A percentile compares a stretch with the other conserved stretches of the same genome.
Evolutionary conservation across 2,329 filamentous ascomycete genomes (phyloP).

Genomic region (Westerdykella ornata): DNA sequence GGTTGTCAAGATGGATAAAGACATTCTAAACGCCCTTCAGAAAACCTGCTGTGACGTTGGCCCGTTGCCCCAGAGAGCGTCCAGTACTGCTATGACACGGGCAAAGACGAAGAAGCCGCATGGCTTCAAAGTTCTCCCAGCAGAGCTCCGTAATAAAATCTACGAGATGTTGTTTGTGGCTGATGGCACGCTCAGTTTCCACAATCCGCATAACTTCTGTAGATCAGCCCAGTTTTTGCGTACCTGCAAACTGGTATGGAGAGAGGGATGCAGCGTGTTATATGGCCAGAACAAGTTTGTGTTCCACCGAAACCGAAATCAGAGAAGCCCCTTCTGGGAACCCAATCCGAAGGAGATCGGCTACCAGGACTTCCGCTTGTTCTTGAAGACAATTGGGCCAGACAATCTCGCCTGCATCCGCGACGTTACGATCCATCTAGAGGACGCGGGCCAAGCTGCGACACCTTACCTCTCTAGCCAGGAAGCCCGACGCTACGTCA

Average conservation of each 20-base stretch:
- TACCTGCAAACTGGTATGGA: constrained; percentile 41
- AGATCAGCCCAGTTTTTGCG: constrained; percentile 43
- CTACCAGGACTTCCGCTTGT: constrained; percentile 42
- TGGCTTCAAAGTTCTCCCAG: constrained; percentile 27
- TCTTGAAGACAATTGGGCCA: constrained; percentile 44
- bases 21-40: constrained; percentile 7
- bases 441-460: constrained; percentile 41
- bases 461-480: constrained; percentile 34
- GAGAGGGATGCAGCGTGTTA: constrained; percentile 44
- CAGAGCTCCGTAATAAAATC: constrained; percentile 44
- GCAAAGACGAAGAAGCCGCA: not conserved
- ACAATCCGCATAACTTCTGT: constrained; percentile 31
- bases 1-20: constrained; percentile 37
- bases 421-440: constrained; percentile 40
- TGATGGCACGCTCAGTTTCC: constrained; percentile 33
- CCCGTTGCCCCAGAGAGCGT: not conserved
- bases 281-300: constrained; percentile 47
- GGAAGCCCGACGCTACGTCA: constrained; percentile 44
- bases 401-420: constrained; percentile 44
- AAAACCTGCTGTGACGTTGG: not conserved
- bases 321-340: constrained; percentile 39
- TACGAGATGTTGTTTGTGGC: constrained; percentile 41
- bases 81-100: not conserved
- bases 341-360: constrained; percentile 42
- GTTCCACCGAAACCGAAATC: constrained; percentile 37